Evolutionary conservation across 345 rosid genomes (phyloP), one percentile per base, ranked within the genome.

Genomic region (Xanthoceras sorbifolium): DNA sequence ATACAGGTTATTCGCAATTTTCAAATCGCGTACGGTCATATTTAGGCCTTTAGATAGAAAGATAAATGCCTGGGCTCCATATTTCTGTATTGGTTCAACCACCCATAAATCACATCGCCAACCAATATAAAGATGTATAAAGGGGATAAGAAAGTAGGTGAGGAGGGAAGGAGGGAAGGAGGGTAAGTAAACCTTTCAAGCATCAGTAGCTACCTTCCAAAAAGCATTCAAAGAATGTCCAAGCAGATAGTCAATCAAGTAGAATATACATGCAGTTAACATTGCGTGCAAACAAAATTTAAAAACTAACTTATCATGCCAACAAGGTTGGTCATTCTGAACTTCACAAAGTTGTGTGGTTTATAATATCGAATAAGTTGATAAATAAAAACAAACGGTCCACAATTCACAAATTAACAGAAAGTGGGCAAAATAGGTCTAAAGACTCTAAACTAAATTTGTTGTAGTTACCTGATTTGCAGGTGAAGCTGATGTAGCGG

Each of bases 401-500:
- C 32, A 36, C 64, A 57, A 20, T 5, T 5, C 36, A 15, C 60
- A 62, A 9, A 40, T 28, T 20, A 46, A 66, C 52, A 44, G 59
- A 22, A 74, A n/a, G 5, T 20, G 15, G 57, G 10, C n/a, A 22
- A 17, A 61, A 70, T 7, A 7, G 38, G 26, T 2, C 28, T 26
- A n/a, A n/a, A n/a, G n/a, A n/a, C n/a, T n/a, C n/a, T n/a, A 59
- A 29, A 73, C 54, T 9, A 46, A 2, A 18, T 23, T 48, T 63
- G 52, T 63, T 26, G 17, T 44, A 76, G 69, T 82, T 55, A 86
- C 97, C 89, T 79, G 88, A 64, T 77, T 23, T 80, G 90, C 63
- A 74, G 87, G 69, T n/a, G 84, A 86, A 78, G 88, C 73, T 71
- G 91, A 83, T 61, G 88, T 76, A 76, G 87, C 77, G 75, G 97